Evolutionary conservation across 2,329 filamentous ascomycete species (phyloP).

Genomic region (Exophiala aquamarina): DNA sequence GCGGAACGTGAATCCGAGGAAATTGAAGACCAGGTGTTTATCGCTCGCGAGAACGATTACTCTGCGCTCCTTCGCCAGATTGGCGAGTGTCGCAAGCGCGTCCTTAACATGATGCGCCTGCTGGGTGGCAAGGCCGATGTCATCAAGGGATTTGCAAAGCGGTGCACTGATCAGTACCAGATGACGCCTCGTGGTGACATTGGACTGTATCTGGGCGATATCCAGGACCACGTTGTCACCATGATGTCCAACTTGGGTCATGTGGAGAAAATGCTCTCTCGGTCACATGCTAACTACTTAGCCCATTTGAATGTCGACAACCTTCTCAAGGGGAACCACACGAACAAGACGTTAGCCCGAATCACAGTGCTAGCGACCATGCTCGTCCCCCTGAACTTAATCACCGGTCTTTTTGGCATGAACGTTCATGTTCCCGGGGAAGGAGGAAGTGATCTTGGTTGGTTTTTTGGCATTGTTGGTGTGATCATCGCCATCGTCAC

Average conservation of each 20-base stretch:
- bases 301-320: constrained; percentile 92
- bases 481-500: constrained; percentile 44
- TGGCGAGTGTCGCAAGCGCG: constrained; percentile 87
- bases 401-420: constrained; percentile 64
- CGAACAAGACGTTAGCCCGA: constrained; percentile 88
- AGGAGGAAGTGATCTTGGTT: constrained; percentile 36
- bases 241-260: constrained; percentile 97
- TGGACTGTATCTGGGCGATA: constrained; percentile 92
- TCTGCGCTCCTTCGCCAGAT: constrained; percentile 83
- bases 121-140: constrained; percentile 98
- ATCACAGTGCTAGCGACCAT: constrained; percentile 93
- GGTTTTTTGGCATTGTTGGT: constrained; percentile 53
- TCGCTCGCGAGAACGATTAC: constrained; percentile 86
- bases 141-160: constrained; percentile 94
- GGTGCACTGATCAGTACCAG: constrained; percentile 96
- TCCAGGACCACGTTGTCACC: constrained; percentile 98
- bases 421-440: constrained; percentile 49
- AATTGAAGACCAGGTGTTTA: constrained; percentile 94
- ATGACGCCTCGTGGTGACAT: constrained; percentile 96
- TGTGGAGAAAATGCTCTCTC: constrained; percentile 95
- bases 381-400: constrained; percentile 91
- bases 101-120: constrained; percentile 88
- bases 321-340: constrained; percentile 81
- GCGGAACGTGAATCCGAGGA: constrained; percentile 86
- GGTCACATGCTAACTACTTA: constrained; percentile 93